Conservation (phyloP, 1,284 basidiomycete species). For the Ustilago cynodontis region DNA sequence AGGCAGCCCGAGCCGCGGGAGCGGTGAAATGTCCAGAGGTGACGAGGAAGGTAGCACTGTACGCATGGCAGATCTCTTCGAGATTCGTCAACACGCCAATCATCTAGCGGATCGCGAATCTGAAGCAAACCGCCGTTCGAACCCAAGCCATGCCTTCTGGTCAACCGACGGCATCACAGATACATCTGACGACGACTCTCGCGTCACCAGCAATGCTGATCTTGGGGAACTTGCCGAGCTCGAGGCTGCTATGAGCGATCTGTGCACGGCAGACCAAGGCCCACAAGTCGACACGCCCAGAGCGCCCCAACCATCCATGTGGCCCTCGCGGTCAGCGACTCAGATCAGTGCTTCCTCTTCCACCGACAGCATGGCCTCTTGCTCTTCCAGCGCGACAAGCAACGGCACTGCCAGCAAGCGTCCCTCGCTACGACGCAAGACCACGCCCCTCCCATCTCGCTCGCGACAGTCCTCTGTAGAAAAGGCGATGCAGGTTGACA, state of each 20-base stretch:
- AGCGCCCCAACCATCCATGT: slow-evolving; percentile 23
- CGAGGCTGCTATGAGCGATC: slow-evolving; percentile 41
- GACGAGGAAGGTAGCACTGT: slow-evolving; percentile 19
- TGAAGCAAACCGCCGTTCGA: background rate
- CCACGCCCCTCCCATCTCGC: slow-evolving; percentile 31
- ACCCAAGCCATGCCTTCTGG: slow-evolving; percentile 15
- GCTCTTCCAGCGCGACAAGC: slow-evolving; percentile 10
- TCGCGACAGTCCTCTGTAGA: slow-evolving; percentile 50
- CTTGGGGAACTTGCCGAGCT: slow-evolving; percentile 46
- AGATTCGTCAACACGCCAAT: slow-evolving; percentile 25
- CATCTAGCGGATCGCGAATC: background rate
- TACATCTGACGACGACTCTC: slow-evolving; percentile 53
- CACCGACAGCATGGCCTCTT: slow-evolving; percentile 21
- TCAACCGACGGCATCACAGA: slow-evolving; percentile 18
- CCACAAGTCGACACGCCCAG: slow-evolving; percentile 32
- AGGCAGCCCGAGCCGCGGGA: slow-evolving; percentile 5
- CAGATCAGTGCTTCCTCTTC: slow-evolving; percentile 35
- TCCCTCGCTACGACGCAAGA: slow-evolving; percentile 34
- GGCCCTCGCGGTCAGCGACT: slow-evolving; percentile 19
- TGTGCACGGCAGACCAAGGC: slow-evolving; percentile 30
- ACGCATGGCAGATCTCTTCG: slow-evolving; percentile 41
- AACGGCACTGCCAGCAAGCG: slow-evolving; percentile 7
- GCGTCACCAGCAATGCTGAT: slow-evolving; percentile 47
- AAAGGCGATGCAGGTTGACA: slow-evolving; percentile 14
- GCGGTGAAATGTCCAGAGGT: background rate